Conservation (phyloP, 106 monocot genomes). For the Dendrobium chrysotoxum region DNA sequence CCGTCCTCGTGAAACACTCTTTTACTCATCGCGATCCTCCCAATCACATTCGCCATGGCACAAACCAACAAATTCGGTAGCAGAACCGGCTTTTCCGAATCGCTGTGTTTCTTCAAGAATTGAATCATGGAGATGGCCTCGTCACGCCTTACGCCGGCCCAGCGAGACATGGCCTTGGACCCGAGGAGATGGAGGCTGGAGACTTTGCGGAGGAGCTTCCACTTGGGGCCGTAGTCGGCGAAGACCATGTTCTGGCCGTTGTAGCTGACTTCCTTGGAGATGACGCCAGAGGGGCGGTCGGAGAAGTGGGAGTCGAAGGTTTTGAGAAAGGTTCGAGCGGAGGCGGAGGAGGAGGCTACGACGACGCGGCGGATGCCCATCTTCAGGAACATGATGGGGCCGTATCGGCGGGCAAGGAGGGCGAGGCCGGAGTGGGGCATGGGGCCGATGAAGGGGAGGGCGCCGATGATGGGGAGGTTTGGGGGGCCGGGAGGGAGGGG, state of each 20-base stretch:
- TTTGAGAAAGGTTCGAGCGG: conserved; percentile 17
- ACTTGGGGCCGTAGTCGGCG: conserved; percentile 11
- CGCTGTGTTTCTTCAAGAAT: conserved; percentile 8
- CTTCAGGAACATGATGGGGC: conserved; percentile 20
- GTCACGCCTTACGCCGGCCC: conserved; percentile 13
- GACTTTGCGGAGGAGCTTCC: conserved; percentile 34
- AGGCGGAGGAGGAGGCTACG: conserved; percentile 14
- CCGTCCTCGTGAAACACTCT: conserved; percentile 25
- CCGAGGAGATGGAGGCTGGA: conserved; percentile 28
- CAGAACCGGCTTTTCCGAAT: neutral
- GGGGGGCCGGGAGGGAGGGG: conserved; percentile 15
- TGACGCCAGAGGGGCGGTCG: conserved; percentile 7
- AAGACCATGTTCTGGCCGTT: conserved; percentile 18
- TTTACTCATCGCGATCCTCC: conserved; percentile 21
- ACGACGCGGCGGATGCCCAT: conserved; percentile 6
- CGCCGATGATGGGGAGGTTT: conserved; percentile 7
- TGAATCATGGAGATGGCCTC: conserved; percentile 32
- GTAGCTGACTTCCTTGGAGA: conserved; percentile 12
- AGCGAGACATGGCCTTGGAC: conserved; percentile 11
- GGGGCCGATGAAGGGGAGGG: conserved; percentile 15
- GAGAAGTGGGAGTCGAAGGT: conserved; percentile 15
- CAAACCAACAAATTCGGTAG: conserved; percentile 16
- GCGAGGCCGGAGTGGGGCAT: conserved; percentile 13
- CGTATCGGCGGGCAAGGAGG: conserved; percentile 10
- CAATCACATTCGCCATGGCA: conserved; percentile 36